phyloP scores from a whole-genome alignment of 768 basidiomycete genomes.

The Suillus subaureus region DNA sequence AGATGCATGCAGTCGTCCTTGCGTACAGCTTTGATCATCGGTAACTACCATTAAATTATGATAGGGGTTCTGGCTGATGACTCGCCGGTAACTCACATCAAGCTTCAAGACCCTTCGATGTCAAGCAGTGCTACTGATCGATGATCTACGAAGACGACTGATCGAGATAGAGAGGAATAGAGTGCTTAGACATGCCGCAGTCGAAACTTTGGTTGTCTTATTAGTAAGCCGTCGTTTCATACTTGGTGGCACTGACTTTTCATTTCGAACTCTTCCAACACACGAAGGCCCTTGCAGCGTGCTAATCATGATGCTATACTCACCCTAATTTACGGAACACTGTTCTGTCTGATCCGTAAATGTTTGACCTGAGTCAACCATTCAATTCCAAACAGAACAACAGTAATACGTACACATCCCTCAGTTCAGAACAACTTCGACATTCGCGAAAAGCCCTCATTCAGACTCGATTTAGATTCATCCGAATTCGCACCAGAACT shows the following conservation, averaged over 20 bases:
- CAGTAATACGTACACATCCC: slow-evolving; percentile 35
- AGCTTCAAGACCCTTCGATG: background rate
- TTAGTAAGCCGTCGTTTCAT: background rate
- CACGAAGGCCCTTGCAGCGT: background rate
- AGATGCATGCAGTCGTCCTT: background rate
- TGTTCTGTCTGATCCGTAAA: background rate
- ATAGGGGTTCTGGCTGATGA: background rate
- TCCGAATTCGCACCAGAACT: slow-evolving; percentile 81
- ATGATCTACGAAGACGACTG: background rate
- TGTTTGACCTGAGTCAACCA: background rate
- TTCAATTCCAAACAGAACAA: background rate
- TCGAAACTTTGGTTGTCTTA: background rate
- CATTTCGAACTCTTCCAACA: background rate
- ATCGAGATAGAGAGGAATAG: slow-evolving; percentile 1
- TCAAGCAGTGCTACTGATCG: background rate
- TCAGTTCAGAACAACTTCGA: slow-evolving; percentile 73
- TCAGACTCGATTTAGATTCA: slow-evolving; percentile 82
- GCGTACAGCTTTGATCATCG: background rate
- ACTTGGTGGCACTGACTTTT: background rate
- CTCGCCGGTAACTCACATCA: background rate
- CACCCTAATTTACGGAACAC: background rate
- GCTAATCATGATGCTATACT: background rate
- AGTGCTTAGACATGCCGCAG: too few relatives aligned
- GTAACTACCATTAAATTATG: background rate
- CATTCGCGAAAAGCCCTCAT: slow-evolving; percentile 72